These are phyloP conservation scores for Tilletia indica DNA, from an alignment of 1,284 basidiomycete species.

Conservation along the genomic window DNA sequence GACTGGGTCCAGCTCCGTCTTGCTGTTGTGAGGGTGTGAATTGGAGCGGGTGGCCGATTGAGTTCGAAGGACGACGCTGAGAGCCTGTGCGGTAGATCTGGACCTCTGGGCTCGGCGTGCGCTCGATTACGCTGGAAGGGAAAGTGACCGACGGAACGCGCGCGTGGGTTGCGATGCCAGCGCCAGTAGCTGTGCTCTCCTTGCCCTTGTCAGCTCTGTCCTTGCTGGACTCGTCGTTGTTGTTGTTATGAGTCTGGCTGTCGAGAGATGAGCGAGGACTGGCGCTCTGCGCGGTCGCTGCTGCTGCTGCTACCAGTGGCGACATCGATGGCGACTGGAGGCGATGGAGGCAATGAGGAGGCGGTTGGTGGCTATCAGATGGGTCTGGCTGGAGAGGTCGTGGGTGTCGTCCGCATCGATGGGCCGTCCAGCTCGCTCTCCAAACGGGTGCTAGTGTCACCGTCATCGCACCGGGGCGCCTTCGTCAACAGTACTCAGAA, in stretches of 20 bases:
- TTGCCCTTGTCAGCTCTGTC: neutral
- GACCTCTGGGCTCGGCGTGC: conserved; percentile 15
- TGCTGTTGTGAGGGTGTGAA: neutral
- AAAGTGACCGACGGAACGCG: neutral
- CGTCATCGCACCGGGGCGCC: too few relatives aligned
- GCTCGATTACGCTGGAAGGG: conserved; percentile 2
- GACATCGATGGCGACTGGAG: neutral
- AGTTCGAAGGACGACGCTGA: neutral
- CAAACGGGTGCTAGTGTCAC: too few relatives aligned
- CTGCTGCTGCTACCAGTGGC: conserved; percentile 11
- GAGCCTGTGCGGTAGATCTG: conserved; percentile 15
- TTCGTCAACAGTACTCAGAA: too few relatives aligned
- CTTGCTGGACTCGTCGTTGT: neutral
- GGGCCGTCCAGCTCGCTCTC: too few relatives aligned
- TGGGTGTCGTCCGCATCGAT: too few relatives aligned
- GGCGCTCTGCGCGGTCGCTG: conserved; percentile 2
- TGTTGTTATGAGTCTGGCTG: neutral
- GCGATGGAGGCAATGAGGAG: neutral
- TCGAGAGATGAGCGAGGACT: neutral
- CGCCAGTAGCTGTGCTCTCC: neutral
- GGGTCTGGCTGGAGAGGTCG: too few relatives aligned
- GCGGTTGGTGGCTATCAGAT: too few relatives aligned
- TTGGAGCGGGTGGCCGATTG: neutral
- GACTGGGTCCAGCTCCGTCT: conserved; percentile 1
- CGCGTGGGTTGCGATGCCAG: neutral